phyloP scores from a whole-genome alignment of 345 rosid genomes.

The Rhodamnia rubescens region DNA sequence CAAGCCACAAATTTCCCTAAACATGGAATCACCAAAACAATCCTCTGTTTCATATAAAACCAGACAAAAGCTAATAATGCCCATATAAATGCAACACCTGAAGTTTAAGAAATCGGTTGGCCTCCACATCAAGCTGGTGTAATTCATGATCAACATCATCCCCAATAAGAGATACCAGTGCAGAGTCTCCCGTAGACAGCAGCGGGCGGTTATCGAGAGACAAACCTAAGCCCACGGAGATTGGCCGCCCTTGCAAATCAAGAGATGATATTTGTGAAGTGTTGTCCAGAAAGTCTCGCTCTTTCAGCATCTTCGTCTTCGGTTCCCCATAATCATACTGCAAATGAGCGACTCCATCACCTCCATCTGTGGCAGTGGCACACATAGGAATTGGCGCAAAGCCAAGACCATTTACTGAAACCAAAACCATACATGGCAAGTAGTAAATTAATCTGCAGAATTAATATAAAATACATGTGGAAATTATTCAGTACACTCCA shows the following conservation, averaged over 20 bases:
- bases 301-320: slow-evolving; percentile 46
- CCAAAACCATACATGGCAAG: neutral
- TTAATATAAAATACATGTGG: neutral
- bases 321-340: slow-evolving; percentile 56
- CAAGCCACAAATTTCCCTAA: neutral
- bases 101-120: slow-evolving; percentile 62
- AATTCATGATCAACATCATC: slow-evolving; percentile 59
- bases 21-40: neutral
- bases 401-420: slow-evolving; percentile 71
- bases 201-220: slow-evolving; percentile 56
- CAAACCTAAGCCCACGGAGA: slow-evolving; percentile 79
- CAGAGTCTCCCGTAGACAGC: slow-evolving; percentile 53
- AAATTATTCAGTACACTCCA: neutral
- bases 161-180: slow-evolving; percentile 47
- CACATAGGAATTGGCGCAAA: slow-evolving; percentile 52
- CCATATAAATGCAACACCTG: slow-evolving; percentile 29
- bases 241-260: slow-evolving; percentile 56
- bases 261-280: slow-evolving; percentile 56
- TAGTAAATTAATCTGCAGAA: neutral
- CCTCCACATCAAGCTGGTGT: slow-evolving; percentile 64
- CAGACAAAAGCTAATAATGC: neutral
- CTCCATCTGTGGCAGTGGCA: slow-evolving; percentile 30
- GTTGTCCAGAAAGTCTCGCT: slow-evolving; percentile 36
- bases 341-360: slow-evolving; percentile 42
- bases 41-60: neutral